Evolutionary conservation across 2,329 filamentous ascomycete genomes (phyloP).

Genomic region (Sarocladiaceae sp.): DNA sequence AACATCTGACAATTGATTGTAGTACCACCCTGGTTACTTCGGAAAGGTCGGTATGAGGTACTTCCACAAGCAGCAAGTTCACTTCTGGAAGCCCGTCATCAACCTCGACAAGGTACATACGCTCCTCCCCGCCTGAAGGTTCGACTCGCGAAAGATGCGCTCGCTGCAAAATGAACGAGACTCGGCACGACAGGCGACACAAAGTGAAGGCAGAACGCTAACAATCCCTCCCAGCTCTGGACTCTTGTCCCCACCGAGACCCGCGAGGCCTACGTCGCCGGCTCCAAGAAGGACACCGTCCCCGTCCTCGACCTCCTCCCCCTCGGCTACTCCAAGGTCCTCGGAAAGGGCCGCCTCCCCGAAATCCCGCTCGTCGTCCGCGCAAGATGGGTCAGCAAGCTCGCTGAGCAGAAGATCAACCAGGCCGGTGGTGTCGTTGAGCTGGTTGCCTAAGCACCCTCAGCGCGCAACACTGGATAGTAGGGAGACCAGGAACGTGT

Average conservation of each 20-base stretch:
- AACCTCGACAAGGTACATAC: slow-evolving; percentile 89
- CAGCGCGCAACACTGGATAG: too few relatives aligned
- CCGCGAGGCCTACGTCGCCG: slow-evolving; percentile 84
- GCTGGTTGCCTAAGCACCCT: slow-evolving; percentile 81
- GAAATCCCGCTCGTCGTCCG: slow-evolving; percentile 91
- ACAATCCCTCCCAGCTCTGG: slow-evolving; percentile 70
- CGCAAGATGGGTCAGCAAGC: slow-evolving; percentile 90
- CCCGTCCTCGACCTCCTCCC: slow-evolving; percentile 97
- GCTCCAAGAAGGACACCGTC: slow-evolving; percentile 80
- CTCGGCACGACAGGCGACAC: neutral
- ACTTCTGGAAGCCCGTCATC: slow-evolving; percentile 98
- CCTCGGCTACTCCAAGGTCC: slow-evolving; percentile 96
- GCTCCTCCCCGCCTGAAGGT: slow-evolving; percentile 4
- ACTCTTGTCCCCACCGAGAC: slow-evolving; percentile 89
- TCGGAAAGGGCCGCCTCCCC: slow-evolving; percentile 96
- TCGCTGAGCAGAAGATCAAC: slow-evolving; percentile 99
- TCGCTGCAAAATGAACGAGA: neutral
- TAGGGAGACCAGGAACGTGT: neutral
- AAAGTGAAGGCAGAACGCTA: slow-evolving; percentile 18
- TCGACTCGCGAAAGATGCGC: neutral
- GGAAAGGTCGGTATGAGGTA: slow-evolving; percentile 93
- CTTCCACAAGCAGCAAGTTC: slow-evolving; percentile 95
- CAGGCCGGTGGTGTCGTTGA: slow-evolving; percentile 94
- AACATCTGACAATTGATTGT: slow-evolving; percentile 29
- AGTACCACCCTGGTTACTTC: slow-evolving; percentile 99